Evolutionary conservation across 345 rosid genomes (phyloP), one percentile per base, ranked within the genome.

Genomic region (Populus alba): DNA sequence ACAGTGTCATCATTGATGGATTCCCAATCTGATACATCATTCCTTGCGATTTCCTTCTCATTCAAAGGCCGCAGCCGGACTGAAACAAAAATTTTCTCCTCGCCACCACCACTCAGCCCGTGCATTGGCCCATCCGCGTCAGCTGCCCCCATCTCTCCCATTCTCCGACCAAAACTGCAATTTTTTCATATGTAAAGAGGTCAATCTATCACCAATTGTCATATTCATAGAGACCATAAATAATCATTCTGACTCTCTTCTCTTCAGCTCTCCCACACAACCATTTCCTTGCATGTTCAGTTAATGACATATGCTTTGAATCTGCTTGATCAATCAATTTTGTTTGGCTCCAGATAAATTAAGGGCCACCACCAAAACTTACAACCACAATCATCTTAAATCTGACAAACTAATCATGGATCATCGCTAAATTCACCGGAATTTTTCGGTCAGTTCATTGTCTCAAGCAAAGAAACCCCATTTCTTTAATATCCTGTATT

Each of bases 11-110:
- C 91, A 80, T 84, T 89, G 87, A 92, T 89, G 79, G 97, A 94
- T 84, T 94, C 98, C 98, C 99, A 94, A 83, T 96, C 98, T 2
- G 88, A 89, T n/a, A 87, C 88, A 51, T 94, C 99, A 74, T 89
- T 78, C 76, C 84, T 88, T 39, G 88, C 84, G 80, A 77, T 87
- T 83, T 96, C 99, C 87, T 88, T 96, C 80, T 84, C 90, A 86
- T 80, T 96, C 87, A 94, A 80, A 75, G 97, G 99, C 87, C 99
- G 83, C 80, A 96, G 68, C 69, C 98, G 93, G 79, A 96, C 95
- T 31, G 95, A 94, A 75, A 94, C 98, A 66, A 88, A 83, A 74
- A 96, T 88, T 76, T 86, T 96, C 87, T 96, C 99, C 47, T 73
- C 86, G 7, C 82, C 45, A 73, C 79, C 59, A 75, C 82, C 84